Base-by-base conservation (phyloP, 768 basidiomycete species). In the Boletus subcaerulescens region DNA sequence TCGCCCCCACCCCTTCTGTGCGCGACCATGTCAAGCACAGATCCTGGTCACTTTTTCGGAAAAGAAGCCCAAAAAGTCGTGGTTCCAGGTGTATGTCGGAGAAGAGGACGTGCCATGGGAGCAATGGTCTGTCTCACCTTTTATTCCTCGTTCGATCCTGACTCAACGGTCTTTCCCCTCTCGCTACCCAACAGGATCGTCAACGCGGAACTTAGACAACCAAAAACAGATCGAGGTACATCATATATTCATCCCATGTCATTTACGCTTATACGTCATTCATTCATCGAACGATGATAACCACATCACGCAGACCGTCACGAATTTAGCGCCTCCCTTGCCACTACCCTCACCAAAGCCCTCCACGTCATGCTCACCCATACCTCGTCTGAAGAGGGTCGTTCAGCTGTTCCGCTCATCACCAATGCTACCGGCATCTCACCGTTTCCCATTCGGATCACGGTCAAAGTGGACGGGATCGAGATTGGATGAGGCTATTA, bases 41-140 rank as follows among this genome's bases (percentile, higher is more conserved):
- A 85, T 93, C 32, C 68, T 78, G 11, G 80, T 92, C 18, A 89
- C 85, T 0, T 83, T 93, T 58, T 87, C 88, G 2, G 90, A 91
- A 67, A 88, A 85, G 67, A 79, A 82, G 45, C 81, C 82, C 11
- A 87, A 85, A 71, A 92, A 89, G 70, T 80, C 82, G 15, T 91
- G 90, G 90, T 89, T 91, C 61, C 79, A 79, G 48, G 80, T 82
- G 12, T 84, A 84, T 39, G 76, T 79, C 60, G 85, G 80, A 2
- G 87, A 93, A 72, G 91, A 93, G 65, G 89, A 92, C 24, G 82
- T 91, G 14, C 83, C 89, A 49, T 93, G 91, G 91, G 91, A 93
- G 67, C 84, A 89, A 71, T 93, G 91, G 91, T 89, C 13, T 7
- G 75, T 60, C 24, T 6, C 22, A 43, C 14, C 22, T 18, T 35